Conservation (phyloP, 2,329 filamentous ascomycete species). For the Phoma sp. region DNA sequence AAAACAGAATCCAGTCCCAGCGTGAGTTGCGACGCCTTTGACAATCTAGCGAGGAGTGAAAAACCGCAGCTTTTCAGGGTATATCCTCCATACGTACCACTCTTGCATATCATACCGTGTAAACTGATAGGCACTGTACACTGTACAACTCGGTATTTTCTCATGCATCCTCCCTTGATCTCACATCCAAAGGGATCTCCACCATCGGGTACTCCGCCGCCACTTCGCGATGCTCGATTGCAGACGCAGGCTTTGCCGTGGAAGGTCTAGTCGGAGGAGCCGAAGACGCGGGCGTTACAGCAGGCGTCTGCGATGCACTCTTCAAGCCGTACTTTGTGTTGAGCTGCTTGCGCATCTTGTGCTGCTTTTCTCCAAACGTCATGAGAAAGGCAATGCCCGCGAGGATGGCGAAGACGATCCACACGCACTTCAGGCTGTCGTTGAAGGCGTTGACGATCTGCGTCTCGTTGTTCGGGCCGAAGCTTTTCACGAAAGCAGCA, state of each 20-base stretch:
- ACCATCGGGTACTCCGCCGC: constrained; percentile 2
- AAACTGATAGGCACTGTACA: neutral
- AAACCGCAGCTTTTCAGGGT: neutral
- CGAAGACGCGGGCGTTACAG: neutral
- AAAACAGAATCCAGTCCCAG: neutral
- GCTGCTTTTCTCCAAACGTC: constrained; percentile 45
- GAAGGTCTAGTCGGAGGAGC: neutral
- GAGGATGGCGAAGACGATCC: constrained; percentile 46
- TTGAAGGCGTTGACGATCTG: constrained; percentile 47
- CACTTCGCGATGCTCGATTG: neutral
- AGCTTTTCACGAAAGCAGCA: constrained; percentile 25
- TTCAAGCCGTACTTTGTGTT: constrained; percentile 52
- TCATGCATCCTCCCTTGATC: constrained; percentile 1
- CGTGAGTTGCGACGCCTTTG: neutral
- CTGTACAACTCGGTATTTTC: neutral
- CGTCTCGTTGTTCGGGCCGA: constrained; percentile 15
- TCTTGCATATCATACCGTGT: neutral
- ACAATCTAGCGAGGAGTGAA: neutral
- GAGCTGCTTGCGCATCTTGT: constrained; percentile 48
- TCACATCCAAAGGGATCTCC: neutral
- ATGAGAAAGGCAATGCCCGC: constrained; percentile 43
- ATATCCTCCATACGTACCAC: constrained; percentile 8
- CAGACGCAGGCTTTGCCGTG: neutral
- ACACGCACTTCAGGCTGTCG: constrained; percentile 46
- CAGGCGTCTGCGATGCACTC: constrained; percentile 19